These are phyloP conservation scores for Linum lewisii DNA, from an alignment of 345 rosid genomes.

Conservation along the genomic window DNA sequence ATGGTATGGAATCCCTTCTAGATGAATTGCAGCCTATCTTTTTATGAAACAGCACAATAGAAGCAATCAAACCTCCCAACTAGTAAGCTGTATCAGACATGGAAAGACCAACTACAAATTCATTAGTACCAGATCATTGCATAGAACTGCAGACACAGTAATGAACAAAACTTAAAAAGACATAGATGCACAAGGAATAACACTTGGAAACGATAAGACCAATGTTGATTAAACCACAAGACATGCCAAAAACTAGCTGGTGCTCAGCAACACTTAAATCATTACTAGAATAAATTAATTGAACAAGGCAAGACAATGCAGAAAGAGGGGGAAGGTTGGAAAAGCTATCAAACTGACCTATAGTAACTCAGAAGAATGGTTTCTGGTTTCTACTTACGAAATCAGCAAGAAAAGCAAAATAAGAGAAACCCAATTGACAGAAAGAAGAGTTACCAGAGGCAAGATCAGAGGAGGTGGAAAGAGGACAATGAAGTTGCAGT, in stretches of 20 bases:
- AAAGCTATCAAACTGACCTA: constrained; percentile 21
- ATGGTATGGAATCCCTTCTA: constrained; percentile 78
- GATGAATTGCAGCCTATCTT: constrained; percentile 56
- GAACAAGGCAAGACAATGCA: constrained; percentile 3
- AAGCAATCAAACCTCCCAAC: neutral
- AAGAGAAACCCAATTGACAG: neutral
- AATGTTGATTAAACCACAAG: neutral
- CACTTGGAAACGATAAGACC: neutral
- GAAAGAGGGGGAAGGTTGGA: constrained; percentile 8
- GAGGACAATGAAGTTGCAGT: constrained; percentile 47
- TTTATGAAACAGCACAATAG: constrained; percentile 22
- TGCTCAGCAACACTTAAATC: neutral
- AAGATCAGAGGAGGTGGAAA: constrained; percentile 81
- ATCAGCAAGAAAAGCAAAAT: no score
- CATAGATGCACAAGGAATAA: neutral
- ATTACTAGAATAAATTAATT: constrained; percentile 3
- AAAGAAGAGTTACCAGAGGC: constrained; percentile 41
- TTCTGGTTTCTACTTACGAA: neutral
- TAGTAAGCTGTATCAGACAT: no score
- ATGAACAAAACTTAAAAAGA: no score
- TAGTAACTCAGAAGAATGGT: neutral
- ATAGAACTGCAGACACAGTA: neutral
- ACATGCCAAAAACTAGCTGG: neutral
- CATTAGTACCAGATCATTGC: no score
- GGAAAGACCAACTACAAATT: no score